Evolutionary conservation across 139 green algal genomes (phyloP).

Genomic region (Chlorella vulgaris): DNA sequence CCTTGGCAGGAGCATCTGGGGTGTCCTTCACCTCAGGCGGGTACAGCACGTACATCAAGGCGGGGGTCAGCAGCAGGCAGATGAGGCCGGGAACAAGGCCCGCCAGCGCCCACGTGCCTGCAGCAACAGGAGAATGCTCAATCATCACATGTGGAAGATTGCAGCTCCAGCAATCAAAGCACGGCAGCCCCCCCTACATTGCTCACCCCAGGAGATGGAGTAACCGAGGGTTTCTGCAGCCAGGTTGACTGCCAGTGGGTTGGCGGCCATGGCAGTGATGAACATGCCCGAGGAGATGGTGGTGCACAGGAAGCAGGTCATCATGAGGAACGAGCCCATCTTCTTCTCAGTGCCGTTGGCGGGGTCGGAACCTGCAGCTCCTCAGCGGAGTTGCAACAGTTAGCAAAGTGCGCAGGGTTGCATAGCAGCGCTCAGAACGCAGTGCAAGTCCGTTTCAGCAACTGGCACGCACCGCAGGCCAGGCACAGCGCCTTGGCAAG

Average conservation of each 20-base stretch:
- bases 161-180: not conserved
- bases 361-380: constrained; percentile 66
- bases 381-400: not conserved
- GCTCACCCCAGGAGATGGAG: constrained; percentile 88
- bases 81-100: constrained; percentile 90
- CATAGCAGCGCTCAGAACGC: not conserved
- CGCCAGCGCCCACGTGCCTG: constrained; percentile 85
- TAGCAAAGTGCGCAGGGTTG: not conserved
- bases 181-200: not conserved
- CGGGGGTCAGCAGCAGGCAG: constrained; percentile 81
- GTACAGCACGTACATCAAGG: constrained; percentile 97
- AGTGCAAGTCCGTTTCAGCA: not conserved
- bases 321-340: constrained; percentile 98
- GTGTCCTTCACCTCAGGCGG: constrained; percentile 95
- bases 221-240: constrained; percentile 80
- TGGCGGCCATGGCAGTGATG: constrained; percentile 99
- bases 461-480: constrained; percentile 74
- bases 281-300: constrained; percentile 96
- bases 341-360: constrained; percentile 94
- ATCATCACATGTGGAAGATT: not conserved
- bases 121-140: not conserved
- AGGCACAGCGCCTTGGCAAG: constrained; percentile 96
- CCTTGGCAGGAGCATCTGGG: constrained; percentile 91
- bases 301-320: constrained; percentile 94
- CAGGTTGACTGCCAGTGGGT: constrained; percentile 97